phyloP scores from a whole-genome alignment of 1,284 basidiomycete species.

The Cryptococcus sp. region DNA sequence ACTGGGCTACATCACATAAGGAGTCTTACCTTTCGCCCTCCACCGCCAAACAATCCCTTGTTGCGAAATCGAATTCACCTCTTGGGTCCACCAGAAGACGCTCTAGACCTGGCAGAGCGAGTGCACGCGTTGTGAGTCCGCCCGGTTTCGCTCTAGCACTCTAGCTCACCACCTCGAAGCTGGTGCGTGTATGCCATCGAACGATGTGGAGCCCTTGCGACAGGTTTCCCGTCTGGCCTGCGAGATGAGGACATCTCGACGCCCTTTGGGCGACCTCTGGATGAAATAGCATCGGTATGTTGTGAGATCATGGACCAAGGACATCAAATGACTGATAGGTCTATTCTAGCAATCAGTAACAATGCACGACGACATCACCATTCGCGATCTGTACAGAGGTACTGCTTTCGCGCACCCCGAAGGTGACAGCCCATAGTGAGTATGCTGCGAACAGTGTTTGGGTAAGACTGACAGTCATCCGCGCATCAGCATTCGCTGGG shows the following conservation, averaged over 20 bases:
- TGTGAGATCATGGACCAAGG: not conserved
- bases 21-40: slow-evolving; percentile 28
- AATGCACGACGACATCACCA: slow-evolving; percentile 36
- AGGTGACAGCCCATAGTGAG: slow-evolving; percentile 37
- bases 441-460: slow-evolving; percentile 1
- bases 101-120: slow-evolving; percentile 45
- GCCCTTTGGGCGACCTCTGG: slow-evolving; percentile 38
- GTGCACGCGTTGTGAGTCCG: slow-evolving; percentile 45
- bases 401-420: slow-evolving; percentile 17
- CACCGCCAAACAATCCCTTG: slow-evolving; percentile 30
- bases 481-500: slow-evolving; percentile 25
- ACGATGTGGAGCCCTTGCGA: slow-evolving; percentile 39
- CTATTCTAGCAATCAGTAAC: slow-evolving; percentile 31
- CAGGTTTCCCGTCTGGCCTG: slow-evolving; percentile 41
- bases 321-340: not conserved
- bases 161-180: slow-evolving; percentile 15
- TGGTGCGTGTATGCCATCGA: slow-evolving; percentile 46
- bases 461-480: not conserved
- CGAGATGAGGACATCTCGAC: slow-evolving; percentile 45
- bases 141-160: no score
- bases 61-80: slow-evolving; percentile 37
- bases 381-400: slow-evolving; percentile 39
- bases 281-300: slow-evolving; percentile 37
- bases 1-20: slow-evolving; percentile 46
- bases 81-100: slow-evolving; percentile 44